These are phyloP conservation scores for Straminergon stramineum DNA, from an alignment of 225 moss, liverwort and hornwort species.

Conservation along the genomic window DNA sequence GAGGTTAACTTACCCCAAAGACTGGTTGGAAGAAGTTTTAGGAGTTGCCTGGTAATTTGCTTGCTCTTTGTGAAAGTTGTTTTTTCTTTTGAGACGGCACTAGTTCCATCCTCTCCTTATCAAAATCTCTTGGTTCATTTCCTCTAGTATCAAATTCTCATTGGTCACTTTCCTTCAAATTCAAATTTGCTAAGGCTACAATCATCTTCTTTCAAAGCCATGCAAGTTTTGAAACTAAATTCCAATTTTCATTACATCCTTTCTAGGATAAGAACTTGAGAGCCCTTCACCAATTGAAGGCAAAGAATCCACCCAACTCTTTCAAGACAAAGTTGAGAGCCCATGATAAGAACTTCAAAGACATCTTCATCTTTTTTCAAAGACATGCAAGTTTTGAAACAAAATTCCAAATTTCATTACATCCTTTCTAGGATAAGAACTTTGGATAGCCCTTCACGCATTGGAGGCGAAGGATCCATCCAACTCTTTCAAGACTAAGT, in stretches of 20 bases:
- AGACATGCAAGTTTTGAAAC: not conserved
- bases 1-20: too few relatives aligned
- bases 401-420: too few relatives aligned
- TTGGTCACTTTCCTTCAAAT: not conserved
- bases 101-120: rapidly evolving
- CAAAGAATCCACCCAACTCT: not conserved
- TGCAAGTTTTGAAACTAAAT: not conserved
- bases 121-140: not conserved
- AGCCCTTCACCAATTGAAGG: not conserved
- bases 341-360: too few relatives aligned
- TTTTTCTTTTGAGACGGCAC: not conserved
- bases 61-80: not conserved
- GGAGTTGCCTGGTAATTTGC: not conserved
- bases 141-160: not conserved
- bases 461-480: not conserved
- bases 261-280: rapidly evolving
- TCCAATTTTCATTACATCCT: too few relatives aligned
- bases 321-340: not conserved
- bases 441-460: not conserved
- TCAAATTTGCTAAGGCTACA: not conserved
- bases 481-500: not conserved
- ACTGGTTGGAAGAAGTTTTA: not conserved
- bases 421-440: rapidly evolving
- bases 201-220: not conserved
- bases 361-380: too few relatives aligned